Evolutionary conservation across 2,329 filamentous ascomycete species (phyloP), one percentile per base, ranked within the genome.

Genomic region (Fusarium oligoseptatum): DNA sequence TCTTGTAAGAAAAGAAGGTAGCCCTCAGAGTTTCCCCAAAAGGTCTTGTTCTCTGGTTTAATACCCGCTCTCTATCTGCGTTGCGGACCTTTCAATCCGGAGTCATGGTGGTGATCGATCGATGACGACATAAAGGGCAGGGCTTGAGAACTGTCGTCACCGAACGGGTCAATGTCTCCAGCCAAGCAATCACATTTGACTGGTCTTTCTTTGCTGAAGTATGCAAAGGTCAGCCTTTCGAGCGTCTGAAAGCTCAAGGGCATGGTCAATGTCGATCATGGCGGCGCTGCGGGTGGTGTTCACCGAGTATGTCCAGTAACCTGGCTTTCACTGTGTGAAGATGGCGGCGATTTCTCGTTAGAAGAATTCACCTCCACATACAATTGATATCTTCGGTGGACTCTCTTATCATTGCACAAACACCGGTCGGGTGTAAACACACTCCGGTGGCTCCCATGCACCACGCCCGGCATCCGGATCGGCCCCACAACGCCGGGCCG

Each of bases 51-150:
- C 34, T 60, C 27, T 14, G 50, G 9, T 75, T 73, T 73, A 73
- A 75, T 71, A 61, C 61, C 39, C 43, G 14, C 29, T 37, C 39
- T 24, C 34, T 8, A 48, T 62, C 10, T 41, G 56, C 39, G 36
- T 39, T 29, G 50, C 75, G 75, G 75, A 73, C 66, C 68, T 66
- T 73, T 67, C 64, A 65, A 68, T 74, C 72, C 71, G 76, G 67
- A 14, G 61, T 64, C 17, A n/a, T 64, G 67, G 71, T 68, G 65
- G 64, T 75, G 73, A 63, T 75, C 75, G 76, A 77, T 77, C 76
- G 70, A 77, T 77, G 76, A 77, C 76, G 76, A 75, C 73, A 75
- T 74, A 68, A 65, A 29, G 32, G 36, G 65, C 64, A 69, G 32
- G 66, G 62, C 29, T 61, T 52, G 37, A 68, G 48, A 67, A 43